Percentiles rank a stretch among this genome's conserved stretches.
These are phyloP conservation scores for Mariannaea sp. DNA, from an alignment of 2,329 filamentous ascomycete genomes.

Conservation along the genomic window DNA sequence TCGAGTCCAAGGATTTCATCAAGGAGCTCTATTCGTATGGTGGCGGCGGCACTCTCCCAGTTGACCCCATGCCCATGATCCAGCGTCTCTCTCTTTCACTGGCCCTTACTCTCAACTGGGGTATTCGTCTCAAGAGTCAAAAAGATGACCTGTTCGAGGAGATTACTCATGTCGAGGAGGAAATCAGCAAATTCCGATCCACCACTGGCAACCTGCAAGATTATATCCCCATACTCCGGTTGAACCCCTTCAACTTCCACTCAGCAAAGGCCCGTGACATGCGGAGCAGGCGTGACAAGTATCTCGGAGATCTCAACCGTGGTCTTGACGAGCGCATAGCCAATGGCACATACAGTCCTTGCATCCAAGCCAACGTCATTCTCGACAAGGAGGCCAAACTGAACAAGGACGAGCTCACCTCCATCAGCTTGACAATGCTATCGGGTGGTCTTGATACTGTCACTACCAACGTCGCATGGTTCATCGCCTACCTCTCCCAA, in stretches of 20 bases:
- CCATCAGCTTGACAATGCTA: conserved; percentile 71
- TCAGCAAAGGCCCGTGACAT: conserved; percentile 63
- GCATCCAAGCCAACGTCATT: conserved; percentile 71
- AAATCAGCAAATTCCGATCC: conserved; percentile 62
- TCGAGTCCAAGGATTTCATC: conserved; percentile 67
- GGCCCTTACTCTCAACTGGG: conserved; percentile 69
- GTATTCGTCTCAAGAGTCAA: conserved; percentile 61
- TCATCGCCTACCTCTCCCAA: conserved; percentile 62
- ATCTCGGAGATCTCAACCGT: conserved; percentile 60
- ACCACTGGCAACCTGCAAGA: conserved; percentile 67
- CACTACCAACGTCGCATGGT: conserved; percentile 69
- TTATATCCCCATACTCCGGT: conserved; percentile 61
- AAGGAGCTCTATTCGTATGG: conserved; percentile 64
- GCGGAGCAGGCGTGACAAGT: conserved; percentile 63
- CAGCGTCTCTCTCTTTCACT: conserved; percentile 67
- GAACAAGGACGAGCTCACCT: conserved; percentile 65
- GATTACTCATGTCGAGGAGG: conserved; percentile 66
- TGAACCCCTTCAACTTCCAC: conserved; percentile 66
- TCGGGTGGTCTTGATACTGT: conserved; percentile 70
- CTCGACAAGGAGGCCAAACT: conserved; percentile 66
- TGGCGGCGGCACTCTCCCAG: conserved; percentile 54
- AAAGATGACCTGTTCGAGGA: conserved; percentile 65
- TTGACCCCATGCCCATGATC: conserved; percentile 72
- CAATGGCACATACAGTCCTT: conserved; percentile 64
- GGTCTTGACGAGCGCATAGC: conserved; percentile 65